Percentiles rank a stretch among this genome's conserved stretches.
Evolutionary conservation across 257 asterid species (phyloP).

Genomic region (Solanum tacnaense): DNA sequence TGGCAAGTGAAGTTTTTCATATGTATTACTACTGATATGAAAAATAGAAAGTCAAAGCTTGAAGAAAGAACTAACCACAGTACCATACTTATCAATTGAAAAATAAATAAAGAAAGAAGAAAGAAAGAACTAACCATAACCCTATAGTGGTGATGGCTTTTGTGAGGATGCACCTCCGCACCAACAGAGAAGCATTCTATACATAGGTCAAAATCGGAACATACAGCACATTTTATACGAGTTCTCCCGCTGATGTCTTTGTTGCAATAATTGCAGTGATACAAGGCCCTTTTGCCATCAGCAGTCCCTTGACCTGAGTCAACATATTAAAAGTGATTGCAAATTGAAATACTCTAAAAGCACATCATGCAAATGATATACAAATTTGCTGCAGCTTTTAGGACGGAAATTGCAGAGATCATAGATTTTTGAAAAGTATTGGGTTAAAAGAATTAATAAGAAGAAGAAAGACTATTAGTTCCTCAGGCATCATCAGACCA

Average conservation of each 20-base stretch:
- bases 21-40: not conserved
- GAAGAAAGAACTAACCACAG: not conserved
- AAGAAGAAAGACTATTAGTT: not conserved
- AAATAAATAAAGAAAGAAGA: not conserved
- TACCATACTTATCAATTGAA: not conserved
- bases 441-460: not conserved
- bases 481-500: not conserved
- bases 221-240: slow-evolving; percentile 80
- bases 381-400: not conserved
- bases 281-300: slow-evolving; percentile 71
- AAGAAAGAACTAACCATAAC: slow-evolving; percentile 53
- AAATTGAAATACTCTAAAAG: not conserved
- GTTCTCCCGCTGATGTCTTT: slow-evolving; percentile 69
- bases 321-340: not conserved
- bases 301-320: slow-evolving; percentile 52
- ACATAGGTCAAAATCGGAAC: slow-evolving; percentile 81
- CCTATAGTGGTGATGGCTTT: slow-evolving; percentile 65
- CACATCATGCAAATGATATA: not conserved
- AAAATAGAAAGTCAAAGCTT: not conserved
- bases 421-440: not conserved
- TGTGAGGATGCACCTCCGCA: slow-evolving; percentile 80
- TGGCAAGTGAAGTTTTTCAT: not conserved
- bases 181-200: slow-evolving; percentile 88
- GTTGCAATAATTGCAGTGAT: slow-evolving; percentile 80
- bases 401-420: not conserved